Evolutionary conservation across 306 rosid species (phyloP).

Genomic region (Prunus campanulata): DNA sequence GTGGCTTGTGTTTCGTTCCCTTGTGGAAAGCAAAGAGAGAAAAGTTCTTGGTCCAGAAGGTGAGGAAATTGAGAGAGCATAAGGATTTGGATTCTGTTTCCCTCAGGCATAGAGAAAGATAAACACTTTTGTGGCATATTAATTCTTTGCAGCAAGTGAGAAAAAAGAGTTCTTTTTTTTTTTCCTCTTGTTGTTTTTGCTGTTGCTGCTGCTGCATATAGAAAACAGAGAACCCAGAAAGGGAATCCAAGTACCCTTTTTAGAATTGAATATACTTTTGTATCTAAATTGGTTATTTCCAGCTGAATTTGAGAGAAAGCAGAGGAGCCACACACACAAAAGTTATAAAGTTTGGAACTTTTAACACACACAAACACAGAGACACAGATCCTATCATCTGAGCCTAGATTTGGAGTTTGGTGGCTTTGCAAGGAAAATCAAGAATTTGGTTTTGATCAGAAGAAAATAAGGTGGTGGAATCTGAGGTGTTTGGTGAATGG

Average conservation of each 20-base stretch:
- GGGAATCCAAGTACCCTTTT: background rate
- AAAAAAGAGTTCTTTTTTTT: background rate
- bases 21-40: background rate
- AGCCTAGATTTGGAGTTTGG: background rate
- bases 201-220: background rate
- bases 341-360: background rate
- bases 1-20: conserved; percentile 37
- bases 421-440: conserved; percentile 4
- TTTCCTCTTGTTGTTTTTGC: background rate
- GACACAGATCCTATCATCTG: background rate
- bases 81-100: background rate
- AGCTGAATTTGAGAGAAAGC: background rate
- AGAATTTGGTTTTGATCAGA: background rate
- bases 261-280: background rate
- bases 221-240: conserved; percentile 1
- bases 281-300: background rate
- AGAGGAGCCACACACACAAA: background rate
- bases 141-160: background rate
- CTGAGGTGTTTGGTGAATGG: conserved; percentile 4
- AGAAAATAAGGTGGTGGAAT: background rate
- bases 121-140: no score
- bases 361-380: background rate
- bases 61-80: background rate
- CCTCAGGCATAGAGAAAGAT: no score
- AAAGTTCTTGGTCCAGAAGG: background rate